These are phyloP conservation scores for Lagerstroemia speciosa DNA, from an alignment of 345 rosid species.

Conservation along the genomic window DNA sequence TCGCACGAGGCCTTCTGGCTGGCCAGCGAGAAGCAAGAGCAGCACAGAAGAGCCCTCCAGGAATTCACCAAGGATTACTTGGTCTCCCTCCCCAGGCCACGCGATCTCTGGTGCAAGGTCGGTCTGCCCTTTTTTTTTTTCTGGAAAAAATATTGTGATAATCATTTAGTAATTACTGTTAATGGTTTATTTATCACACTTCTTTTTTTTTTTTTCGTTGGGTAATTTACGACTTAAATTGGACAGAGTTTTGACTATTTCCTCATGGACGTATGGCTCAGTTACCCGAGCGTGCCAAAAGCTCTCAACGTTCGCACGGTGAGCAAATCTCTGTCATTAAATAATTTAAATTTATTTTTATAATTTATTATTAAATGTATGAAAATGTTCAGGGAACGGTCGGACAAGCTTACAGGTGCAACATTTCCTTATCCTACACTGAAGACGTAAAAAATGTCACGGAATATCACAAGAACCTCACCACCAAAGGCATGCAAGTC, in stretches of 20 bases:
- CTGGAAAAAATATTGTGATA: no score
- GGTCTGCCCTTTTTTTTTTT: no score
- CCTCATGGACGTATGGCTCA: conserved; percentile 25
- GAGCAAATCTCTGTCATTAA: no score
- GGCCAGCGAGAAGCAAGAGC: conserved; percentile 13
- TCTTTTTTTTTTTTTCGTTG: no score
- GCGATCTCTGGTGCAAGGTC: conserved; percentile 25
- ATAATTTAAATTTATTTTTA: no score
- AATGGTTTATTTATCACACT: no score
- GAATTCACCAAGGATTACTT: conserved; percentile 11
- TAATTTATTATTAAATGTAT: no score
- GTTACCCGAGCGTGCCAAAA: conserved; percentile 17
- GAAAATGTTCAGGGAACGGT: conserved; percentile 21
- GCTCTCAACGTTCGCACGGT: conserved; percentile 28
- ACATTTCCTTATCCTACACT: conserved; percentile 17
- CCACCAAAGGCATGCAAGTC: conserved; percentile 17
- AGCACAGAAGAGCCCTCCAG: conserved; percentile 2
- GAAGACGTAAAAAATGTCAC: conserved; percentile 14
- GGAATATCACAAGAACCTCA: conserved; percentile 22
- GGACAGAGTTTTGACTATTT: conserved; percentile 6
- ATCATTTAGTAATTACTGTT: no score
- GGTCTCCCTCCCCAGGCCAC: conserved; percentile 14
- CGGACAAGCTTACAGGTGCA: conserved; percentile 24
- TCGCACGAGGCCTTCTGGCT: conserved; percentile 9
- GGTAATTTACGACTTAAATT: conserved; percentile 9